Percentiles rank a stretch among this genome's conserved stretches.
Evolutionary conservation across 2,329 filamentous ascomycete genomes (phyloP).

Genomic region (Ilyonectria robusta): DNA sequence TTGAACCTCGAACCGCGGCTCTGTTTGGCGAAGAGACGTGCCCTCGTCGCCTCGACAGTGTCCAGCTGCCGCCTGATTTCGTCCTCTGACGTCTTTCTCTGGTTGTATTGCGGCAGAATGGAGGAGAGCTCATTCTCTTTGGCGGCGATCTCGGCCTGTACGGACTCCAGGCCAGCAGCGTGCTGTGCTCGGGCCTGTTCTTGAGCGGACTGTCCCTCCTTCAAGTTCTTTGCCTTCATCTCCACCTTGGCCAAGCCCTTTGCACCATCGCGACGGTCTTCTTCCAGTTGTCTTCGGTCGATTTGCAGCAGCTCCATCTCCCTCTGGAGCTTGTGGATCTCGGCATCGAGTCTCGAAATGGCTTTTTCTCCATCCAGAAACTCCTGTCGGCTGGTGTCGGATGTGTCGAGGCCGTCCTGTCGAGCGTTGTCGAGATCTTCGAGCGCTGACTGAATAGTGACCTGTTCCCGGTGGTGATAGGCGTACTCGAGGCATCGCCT

Average conservation of each 20-base stretch:
- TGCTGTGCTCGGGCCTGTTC: slow-evolving; percentile 81
- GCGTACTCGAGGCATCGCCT: slow-evolving; percentile 94
- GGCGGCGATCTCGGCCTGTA: slow-evolving; percentile 80
- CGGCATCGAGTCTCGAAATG: slow-evolving; percentile 81
- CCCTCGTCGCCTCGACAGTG: slow-evolving; percentile 79
- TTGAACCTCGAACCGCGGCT: slow-evolving; percentile 88
- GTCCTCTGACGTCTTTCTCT: slow-evolving; percentile 80
- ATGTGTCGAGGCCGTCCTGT: slow-evolving; percentile 86
- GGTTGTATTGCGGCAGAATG: slow-evolving; percentile 83
- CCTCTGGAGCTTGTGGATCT: slow-evolving; percentile 85
- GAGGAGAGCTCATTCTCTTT: slow-evolving; percentile 83
- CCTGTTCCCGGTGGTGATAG: slow-evolving; percentile 91
- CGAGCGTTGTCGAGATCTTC: slow-evolving; percentile 87
- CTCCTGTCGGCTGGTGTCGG: slow-evolving; percentile 82
- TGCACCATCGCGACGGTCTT: slow-evolving; percentile 87
- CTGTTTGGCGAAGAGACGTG: slow-evolving; percentile 92
- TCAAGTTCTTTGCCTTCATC: slow-evolving; percentile 84
- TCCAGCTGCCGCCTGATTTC: slow-evolving; percentile 80
- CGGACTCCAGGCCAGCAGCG: slow-evolving; percentile 78
- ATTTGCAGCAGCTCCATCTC: slow-evolving; percentile 87
- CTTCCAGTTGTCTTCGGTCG: slow-evolving; percentile 89
- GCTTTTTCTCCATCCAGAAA: slow-evolving; percentile 86
- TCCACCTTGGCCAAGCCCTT: slow-evolving; percentile 88
- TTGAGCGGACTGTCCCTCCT: slow-evolving; percentile 85
- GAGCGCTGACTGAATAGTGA: slow-evolving; percentile 81